Evolutionary conservation across 352 stramenopile genomes (phyloP).

Genomic region (Phytophthora palmivora): DNA sequence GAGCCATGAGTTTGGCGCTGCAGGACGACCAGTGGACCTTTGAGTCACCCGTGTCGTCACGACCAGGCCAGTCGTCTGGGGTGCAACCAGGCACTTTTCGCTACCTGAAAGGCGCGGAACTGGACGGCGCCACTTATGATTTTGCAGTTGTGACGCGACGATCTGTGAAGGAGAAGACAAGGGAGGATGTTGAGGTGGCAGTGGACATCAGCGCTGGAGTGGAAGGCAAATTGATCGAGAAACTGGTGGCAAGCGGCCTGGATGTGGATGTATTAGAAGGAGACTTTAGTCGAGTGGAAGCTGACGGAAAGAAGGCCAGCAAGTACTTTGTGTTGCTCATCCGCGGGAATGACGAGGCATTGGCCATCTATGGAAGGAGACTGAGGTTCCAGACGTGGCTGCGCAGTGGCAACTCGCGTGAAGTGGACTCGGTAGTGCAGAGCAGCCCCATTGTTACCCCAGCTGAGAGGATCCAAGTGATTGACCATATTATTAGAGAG

Average conservation of each 20-base stretch:
- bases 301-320: constrained; percentile 47
- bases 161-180: constrained; percentile 17
- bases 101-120: constrained; percentile 61
- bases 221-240: constrained; percentile 60
- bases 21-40: constrained; percentile 72
- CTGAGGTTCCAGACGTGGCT: constrained; percentile 84
- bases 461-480: constrained; percentile 81
- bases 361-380: constrained; percentile 62
- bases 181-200: constrained; percentile 15
- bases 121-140: constrained; percentile 65
- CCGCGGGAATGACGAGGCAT: constrained; percentile 67
- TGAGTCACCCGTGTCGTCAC: constrained; percentile 48
- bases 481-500: constrained; percentile 85
- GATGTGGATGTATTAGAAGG: constrained; percentile 80
- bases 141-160: constrained; percentile 80
- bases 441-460: constrained; percentile 69
- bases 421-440: constrained; percentile 70
- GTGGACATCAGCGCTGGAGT: constrained; percentile 31
- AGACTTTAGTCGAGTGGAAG: constrained; percentile 60
- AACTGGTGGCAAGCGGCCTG: constrained; percentile 66
- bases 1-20: constrained; percentile 56
- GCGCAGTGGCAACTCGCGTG: constrained; percentile 72
- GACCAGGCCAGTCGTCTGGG: constrained; percentile 28
- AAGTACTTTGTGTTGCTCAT: constrained; percentile 82
- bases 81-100: constrained; percentile 54